Conservation (phyloP, 2,329 filamentous ascomycete genomes). For the Phaeosphaeriaceae sp. region DNA sequence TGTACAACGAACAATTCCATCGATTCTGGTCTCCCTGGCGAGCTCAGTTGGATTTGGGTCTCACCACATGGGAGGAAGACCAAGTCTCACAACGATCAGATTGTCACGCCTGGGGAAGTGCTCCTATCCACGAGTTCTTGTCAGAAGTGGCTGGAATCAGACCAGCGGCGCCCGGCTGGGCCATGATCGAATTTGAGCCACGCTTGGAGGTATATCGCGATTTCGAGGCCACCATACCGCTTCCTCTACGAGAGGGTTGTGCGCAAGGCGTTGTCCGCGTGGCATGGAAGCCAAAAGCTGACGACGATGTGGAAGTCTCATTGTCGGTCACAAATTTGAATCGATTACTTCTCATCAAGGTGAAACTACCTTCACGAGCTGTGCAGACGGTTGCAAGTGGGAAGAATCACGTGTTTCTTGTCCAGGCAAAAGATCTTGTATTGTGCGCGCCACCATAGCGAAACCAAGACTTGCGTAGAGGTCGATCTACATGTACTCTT, state of each 20-base stretch:
- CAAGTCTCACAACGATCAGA: slow-evolving; percentile 53
- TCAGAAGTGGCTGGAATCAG: slow-evolving; percentile 45
- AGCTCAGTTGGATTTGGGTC: slow-evolving; percentile 44
- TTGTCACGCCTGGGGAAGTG: slow-evolving; percentile 56
- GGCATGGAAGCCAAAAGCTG: neutral
- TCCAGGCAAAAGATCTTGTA: too few species aligned
- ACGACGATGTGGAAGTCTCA: too few species aligned
- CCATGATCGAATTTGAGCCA: slow-evolving; percentile 36
- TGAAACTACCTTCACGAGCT: too few species aligned
- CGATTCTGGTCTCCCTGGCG: slow-evolving; percentile 51
- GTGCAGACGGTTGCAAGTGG: too few species aligned
- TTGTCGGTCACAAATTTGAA: too few species aligned
- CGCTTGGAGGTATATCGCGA: slow-evolving; percentile 27
- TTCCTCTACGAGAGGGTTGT: slow-evolving; percentile 6
- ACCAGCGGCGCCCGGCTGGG: slow-evolving; percentile 21
- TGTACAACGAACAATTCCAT: slow-evolving; percentile 36
- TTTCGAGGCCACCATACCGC: slow-evolving; percentile 31
- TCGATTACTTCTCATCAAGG: too few species aligned
- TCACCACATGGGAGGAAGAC: slow-evolving; percentile 55
- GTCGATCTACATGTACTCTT: too few species aligned
- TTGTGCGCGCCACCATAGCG: too few species aligned
- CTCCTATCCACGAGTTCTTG: slow-evolving; percentile 53
- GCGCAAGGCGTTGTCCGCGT: neutral
- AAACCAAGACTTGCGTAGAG: too few species aligned
- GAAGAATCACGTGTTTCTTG: too few species aligned